A percentile compares a stretch with the other conserved stretches of the same genome.
phyloP scores from a whole-genome alignment of 208 protist species.

The Novymonas esmeraldas region DNA sequence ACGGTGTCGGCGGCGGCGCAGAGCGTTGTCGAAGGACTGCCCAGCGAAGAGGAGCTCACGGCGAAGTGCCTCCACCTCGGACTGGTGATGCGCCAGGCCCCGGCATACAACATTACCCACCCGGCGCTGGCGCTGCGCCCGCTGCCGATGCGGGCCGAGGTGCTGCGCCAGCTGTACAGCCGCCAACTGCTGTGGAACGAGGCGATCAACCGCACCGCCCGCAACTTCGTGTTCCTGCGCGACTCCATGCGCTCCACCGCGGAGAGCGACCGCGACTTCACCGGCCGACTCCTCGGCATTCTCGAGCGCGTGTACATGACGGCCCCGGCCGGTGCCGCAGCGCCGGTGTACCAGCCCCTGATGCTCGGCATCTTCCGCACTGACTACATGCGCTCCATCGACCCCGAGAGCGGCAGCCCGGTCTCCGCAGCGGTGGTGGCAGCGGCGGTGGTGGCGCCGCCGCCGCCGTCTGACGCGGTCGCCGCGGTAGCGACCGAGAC shows the following conservation, averaged over 20 bases:
- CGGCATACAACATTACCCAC: conserved; percentile 45
- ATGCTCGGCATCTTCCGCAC: conserved; percentile 94
- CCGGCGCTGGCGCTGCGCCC: conserved; percentile 68
- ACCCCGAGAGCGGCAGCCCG: conserved; percentile 8
- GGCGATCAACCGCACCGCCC: conserved; percentile 76
- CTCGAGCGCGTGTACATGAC: conserved; percentile 75
- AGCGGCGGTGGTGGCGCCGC: not conserved
- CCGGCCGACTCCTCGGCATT: conserved; percentile 83
- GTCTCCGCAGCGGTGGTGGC: not conserved
- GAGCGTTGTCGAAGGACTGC: conserved; percentile 18
- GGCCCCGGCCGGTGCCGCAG: conserved; percentile 19
- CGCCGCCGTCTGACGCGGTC: not conserved
- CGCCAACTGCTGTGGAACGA: conserved; percentile 82
- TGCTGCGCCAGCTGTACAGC: conserved; percentile 46
- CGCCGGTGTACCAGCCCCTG: conserved; percentile 63
- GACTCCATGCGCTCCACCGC: conserved; percentile 63
- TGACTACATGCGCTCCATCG: conserved; percentile 92
- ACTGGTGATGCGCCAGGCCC: conserved; percentile 64
- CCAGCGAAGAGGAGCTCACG: conserved; percentile 56
- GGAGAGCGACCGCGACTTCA: conserved; percentile 81
- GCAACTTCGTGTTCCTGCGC: conserved; percentile 67
- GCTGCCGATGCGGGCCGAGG: conserved; percentile 35
- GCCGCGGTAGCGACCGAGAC: conserved; percentile 16
- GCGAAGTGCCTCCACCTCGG: conserved; percentile 80
- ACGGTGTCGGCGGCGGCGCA: not conserved